Conservation (phyloP, 306 rosid species). For the Rosa persica region DNA sequence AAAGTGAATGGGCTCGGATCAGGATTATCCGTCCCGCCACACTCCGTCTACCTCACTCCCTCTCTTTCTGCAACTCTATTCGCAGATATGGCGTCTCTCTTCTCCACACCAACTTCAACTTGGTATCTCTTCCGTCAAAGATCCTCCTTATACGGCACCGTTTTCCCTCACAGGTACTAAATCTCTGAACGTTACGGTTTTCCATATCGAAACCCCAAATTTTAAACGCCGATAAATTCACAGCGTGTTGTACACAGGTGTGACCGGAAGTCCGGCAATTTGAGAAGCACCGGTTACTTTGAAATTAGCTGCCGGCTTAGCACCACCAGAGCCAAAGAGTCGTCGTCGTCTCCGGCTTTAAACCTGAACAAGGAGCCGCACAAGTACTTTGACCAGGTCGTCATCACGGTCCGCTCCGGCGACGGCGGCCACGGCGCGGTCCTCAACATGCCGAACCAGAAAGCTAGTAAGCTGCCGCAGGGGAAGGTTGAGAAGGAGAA, state of each 20-base stretch:
- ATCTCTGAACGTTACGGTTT: background rate
- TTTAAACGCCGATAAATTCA: background rate
- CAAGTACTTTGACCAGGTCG: slow-evolving; percentile 79
- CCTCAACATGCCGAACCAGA: slow-evolving; percentile 45
- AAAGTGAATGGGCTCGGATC: background rate
- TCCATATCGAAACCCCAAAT: background rate
- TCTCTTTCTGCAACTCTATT: background rate
- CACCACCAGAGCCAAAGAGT: slow-evolving; percentile 26
- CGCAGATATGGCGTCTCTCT: slow-evolving; percentile 28
- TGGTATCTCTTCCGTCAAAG: slow-evolving; percentile 12
- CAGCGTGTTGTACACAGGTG: slow-evolving; percentile 19
- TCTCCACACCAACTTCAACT: slow-evolving; percentile 18
- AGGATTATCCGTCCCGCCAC: background rate
- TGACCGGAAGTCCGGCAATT: slow-evolving; percentile 1
- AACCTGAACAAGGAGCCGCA: slow-evolving; percentile 65
- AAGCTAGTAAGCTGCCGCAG: slow-evolving; percentile 26
- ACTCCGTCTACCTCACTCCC: background rate
- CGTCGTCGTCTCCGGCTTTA: slow-evolving; percentile 25
- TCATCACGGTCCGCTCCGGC: slow-evolving; percentile 80
- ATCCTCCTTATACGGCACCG: slow-evolving; percentile 6
- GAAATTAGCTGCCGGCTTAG: slow-evolving; percentile 37
- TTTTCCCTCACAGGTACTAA: slow-evolving; percentile 18
- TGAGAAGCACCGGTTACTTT: slow-evolving; percentile 1
- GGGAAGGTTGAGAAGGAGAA: slow-evolving; percentile 48
- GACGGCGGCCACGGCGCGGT: slow-evolving; percentile 91